A percentile compares a stretch with the other conserved stretches of the same genome.
phyloP scores from a whole-genome alignment of 1,284 basidiomycete genomes.

The Ceratorhiza oryzae-sativae region DNA sequence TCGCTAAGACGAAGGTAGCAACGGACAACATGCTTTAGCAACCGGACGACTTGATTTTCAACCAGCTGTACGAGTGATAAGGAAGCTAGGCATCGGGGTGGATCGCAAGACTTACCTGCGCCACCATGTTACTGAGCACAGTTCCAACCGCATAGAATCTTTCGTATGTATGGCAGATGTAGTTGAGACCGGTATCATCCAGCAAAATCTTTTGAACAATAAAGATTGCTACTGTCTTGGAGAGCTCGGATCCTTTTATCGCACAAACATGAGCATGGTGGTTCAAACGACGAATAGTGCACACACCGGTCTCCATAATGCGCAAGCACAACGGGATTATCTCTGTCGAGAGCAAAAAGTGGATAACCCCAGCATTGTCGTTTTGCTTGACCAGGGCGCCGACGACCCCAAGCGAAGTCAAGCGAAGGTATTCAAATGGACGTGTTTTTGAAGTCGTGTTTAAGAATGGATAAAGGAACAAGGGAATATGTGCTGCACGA shows the following conservation, averaged over 20 bases:
- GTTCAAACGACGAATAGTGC: not conserved
- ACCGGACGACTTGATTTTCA: constrained; percentile 94
- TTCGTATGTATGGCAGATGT: constrained; percentile 99
- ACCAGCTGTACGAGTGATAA: constrained; percentile 59
- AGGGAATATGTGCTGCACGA: constrained; percentile 88
- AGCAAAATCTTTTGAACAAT: constrained; percentile 99
- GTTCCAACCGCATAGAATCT: constrained; percentile 99
- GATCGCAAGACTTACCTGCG: constrained; percentile 57
- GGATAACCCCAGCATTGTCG: constrained; percentile 98
- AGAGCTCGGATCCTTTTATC: constrained; percentile 85
- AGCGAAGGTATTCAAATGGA: constrained; percentile 97
- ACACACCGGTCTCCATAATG: constrained; percentile 91
- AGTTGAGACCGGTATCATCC: constrained; percentile 96
- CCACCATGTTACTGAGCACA: constrained; percentile 98
- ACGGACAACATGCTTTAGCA: constrained; percentile 97
- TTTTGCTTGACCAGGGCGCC: constrained; percentile 99
- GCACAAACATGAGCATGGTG: not conserved
- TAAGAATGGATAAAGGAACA: constrained; percentile 98
- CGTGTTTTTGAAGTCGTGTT: constrained; percentile 99
- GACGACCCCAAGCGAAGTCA: constrained; percentile 98
- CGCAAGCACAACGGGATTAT: constrained; percentile 99
- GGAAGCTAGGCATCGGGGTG: not conserved
- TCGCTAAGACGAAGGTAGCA: constrained; percentile 97
- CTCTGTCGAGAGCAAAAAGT: constrained; percentile 98
- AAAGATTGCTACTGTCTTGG: constrained; percentile 99